Evolutionary conservation across 768 basidiomycete species (phyloP).

Genomic region (Coprinopsis cinerea): DNA sequence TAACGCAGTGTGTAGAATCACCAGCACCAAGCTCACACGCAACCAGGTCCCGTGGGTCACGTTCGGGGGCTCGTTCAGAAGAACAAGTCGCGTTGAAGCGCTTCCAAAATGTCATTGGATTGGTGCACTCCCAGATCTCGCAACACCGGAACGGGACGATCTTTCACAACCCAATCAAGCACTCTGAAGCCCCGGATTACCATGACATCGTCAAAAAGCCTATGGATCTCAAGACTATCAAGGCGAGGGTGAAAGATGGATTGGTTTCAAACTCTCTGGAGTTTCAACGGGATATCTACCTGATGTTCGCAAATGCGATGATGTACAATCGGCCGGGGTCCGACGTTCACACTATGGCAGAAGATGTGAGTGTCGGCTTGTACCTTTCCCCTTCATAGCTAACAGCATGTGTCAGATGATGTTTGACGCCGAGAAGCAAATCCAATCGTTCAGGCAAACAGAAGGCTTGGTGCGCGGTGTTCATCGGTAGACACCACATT

Average conservation of each 20-base stretch:
- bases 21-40: slow-evolving; percentile 21
- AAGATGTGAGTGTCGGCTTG: slow-evolving; percentile 57
- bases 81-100: slow-evolving; percentile 57
- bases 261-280: slow-evolving; percentile 75
- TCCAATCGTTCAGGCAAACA: slow-evolving; percentile 57
- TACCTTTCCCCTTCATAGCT: not conserved
- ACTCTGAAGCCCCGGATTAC: slow-evolving; percentile 86
- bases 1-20: slow-evolving; percentile 16
- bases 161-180: slow-evolving; percentile 86
- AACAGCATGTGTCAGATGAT: slow-evolving; percentile 58
- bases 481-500: slow-evolving; percentile 8
- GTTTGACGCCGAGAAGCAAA: slow-evolving; percentile 55
- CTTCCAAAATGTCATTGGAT: slow-evolving; percentile 76
- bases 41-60: slow-evolving; percentile 25
- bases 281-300: slow-evolving; percentile 82
- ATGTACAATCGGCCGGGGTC: slow-evolving; percentile 91
- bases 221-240: slow-evolving; percentile 93
- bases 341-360: slow-evolving; percentile 86
- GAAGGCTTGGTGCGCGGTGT: slow-evolving; percentile 49
- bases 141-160: slow-evolving; percentile 85
- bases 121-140: slow-evolving; percentile 78
- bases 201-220: slow-evolving; percentile 90
- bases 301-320: slow-evolving; percentile 97
- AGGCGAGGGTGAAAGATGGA: slow-evolving; percentile 79
- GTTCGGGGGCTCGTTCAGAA: slow-evolving; percentile 22